Conservation (phyloP, 2,329 filamentous ascomycete genomes). For the Elsinoe batatas region DNA sequence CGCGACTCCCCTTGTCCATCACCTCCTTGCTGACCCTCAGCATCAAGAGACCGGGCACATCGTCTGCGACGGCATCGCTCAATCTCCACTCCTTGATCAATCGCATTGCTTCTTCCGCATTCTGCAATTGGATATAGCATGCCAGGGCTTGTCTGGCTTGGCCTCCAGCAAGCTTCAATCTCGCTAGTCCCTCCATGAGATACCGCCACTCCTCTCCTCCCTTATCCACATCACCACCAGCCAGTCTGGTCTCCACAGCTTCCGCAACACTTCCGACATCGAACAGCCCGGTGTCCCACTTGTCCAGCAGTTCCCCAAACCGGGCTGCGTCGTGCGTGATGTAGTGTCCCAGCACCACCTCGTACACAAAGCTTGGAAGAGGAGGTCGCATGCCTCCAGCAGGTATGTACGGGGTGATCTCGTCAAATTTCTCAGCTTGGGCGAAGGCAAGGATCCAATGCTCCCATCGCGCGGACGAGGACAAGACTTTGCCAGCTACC, state of each 20-base stretch:
- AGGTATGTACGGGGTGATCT: slow-evolving; percentile 78
- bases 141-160: slow-evolving; percentile 74
- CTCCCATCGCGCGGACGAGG: slow-evolving; percentile 75
- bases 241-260: slow-evolving; percentile 72
- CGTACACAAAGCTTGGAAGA: slow-evolving; percentile 73
- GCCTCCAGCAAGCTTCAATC: slow-evolving; percentile 71
- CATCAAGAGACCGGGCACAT: slow-evolving; percentile 80
- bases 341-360: slow-evolving; percentile 82
- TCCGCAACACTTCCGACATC: slow-evolving; percentile 66
- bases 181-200: slow-evolving; percentile 76
- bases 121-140: slow-evolving; percentile 82
- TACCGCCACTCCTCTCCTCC: slow-evolving; percentile 81
- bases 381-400: slow-evolving; percentile 66
- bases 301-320: slow-evolving; percentile 69
- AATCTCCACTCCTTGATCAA: slow-evolving; percentile 82
- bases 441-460: slow-evolving; percentile 93
- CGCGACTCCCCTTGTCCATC: slow-evolving; percentile 52
- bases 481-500: slow-evolving; percentile 73
- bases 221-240: slow-evolving; percentile 62
- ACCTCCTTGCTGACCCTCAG: slow-evolving; percentile 70
- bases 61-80: slow-evolving; percentile 78
- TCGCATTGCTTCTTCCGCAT: slow-evolving; percentile 79
- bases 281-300: slow-evolving; percentile 78
- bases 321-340: slow-evolving; percentile 64
- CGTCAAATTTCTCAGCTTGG: slow-evolving; percentile 74